A percentile compares a stretch with the other conserved stretches of the same genome.
These are phyloP conservation scores for Sedum album DNA, from an alignment of 164 flowering plant genomes.

Conservation along the genomic window DNA sequence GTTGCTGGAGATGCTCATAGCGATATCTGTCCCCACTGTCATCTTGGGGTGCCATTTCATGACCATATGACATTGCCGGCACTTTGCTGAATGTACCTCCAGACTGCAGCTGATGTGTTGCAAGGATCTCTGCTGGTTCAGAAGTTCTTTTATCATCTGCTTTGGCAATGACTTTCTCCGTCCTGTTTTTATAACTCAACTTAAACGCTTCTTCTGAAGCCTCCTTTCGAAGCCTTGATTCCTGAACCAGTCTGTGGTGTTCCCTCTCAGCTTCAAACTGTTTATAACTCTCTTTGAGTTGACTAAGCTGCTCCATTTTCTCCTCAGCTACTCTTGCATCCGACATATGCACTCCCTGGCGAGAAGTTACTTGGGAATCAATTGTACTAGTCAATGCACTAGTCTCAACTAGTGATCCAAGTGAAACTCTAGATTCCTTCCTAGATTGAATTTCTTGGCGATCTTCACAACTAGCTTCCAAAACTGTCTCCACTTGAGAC, in stretches of 20 bases:
- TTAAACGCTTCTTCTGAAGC: slow-evolving; percentile 19
- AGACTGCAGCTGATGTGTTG: slow-evolving; percentile 20
- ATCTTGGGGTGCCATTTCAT: slow-evolving; percentile 20
- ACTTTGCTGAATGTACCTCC: slow-evolving; percentile 21
- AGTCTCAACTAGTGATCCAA: background rate
- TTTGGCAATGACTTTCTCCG: slow-evolving; percentile 15
- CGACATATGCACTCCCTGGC: background rate
- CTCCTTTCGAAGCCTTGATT: slow-evolving; percentile 14
- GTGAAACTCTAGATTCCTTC: slow-evolving; percentile 22
- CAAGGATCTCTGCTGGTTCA: slow-evolving; percentile 10
- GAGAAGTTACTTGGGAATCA: slow-evolving; percentile 11
- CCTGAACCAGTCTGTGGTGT: background rate
- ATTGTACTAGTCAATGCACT: slow-evolving; percentile 17
- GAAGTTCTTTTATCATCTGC: slow-evolving; percentile 20
- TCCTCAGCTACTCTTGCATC: background rate
- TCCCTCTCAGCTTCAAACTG: background rate
- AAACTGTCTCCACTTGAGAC: slow-evolving; percentile 14
- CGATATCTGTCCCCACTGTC: slow-evolving; percentile 21
- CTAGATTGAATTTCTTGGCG: slow-evolving; percentile 14
- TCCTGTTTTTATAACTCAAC: slow-evolving; percentile 17
- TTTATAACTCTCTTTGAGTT: background rate
- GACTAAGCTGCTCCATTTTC: background rate
- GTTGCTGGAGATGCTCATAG: slow-evolving; percentile 10
- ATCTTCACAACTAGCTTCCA: slow-evolving; percentile 5
- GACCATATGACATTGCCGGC: slow-evolving; percentile 13